Evolutionary conservation across 2,329 filamentous ascomycete species (phyloP), one percentile per base, ranked within the genome.

Genomic region (Amesomyces nigricolor): DNA sequence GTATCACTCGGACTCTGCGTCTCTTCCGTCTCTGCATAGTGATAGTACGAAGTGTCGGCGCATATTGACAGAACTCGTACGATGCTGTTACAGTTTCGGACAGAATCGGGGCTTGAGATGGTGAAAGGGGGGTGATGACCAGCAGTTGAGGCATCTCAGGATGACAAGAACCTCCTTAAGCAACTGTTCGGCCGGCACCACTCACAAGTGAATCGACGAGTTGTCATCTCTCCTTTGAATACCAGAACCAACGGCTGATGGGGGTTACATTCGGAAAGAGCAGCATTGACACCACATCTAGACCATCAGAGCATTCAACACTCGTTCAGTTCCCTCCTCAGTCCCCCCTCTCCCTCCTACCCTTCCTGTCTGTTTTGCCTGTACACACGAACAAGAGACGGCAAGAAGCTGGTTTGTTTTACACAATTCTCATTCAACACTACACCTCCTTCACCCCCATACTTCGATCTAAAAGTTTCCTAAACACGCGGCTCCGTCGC

Each of bases 361-460:
- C 22, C 32, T 45, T 35, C 19, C 19, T 30, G 6, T 22, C 29
- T 56, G 16, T 39, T 46, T 51, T 48, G 40, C 50, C 29, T 57
- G 50, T 48, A 47, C 53, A 57, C 47, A 59, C 54, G 42, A 49
- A 47, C 43, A 30, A 47, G 26, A 47, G 16, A 40, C 29, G 17
- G 38, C 16, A 32, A 44, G 47, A 50, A 38, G n/a, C 2, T 49
- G 30, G 39, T 38, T 26, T 48, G 16, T 7, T 38, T 56, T 51
- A 51, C 30, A 53, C 51, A 54, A 45, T 57, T 22, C 35, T 48
- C 43, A 17, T 50, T 39, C 39, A 19, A 44, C 16, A 44, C 32
- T 19, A 26, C 42, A 44, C 29, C 46, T 10, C 32, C 35, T 4
- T 42, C 44, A n/a, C 13, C 37, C 32, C 43, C 37, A 26, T 3